Evolutionary conservation across 192 early-diverging fungal genomes (phyloP).

Genomic region (Coemansia sp.): DNA sequence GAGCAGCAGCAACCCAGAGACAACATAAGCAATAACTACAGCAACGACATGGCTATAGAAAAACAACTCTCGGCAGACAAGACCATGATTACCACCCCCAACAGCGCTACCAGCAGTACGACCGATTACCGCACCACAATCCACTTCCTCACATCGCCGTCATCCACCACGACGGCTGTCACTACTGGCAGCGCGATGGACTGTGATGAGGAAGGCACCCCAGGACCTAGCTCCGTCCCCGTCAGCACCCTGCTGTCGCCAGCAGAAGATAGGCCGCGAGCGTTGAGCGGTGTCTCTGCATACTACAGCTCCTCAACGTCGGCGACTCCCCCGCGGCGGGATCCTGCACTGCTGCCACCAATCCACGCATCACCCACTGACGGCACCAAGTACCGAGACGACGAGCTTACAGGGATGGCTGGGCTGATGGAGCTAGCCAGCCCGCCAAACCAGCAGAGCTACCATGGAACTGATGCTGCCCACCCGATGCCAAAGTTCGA

Average conservation of each 20-base stretch:
- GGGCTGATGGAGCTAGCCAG: conserved; percentile 54
- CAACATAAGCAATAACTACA: not conserved
- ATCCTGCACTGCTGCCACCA: conserved; percentile 28
- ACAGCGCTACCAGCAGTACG: conserved; percentile 10
- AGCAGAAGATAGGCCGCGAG: conserved; percentile 7
- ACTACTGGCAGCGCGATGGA: conserved; percentile 23
- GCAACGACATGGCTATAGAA: conserved; percentile 1
- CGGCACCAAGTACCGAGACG: conserved; percentile 38
- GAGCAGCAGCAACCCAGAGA: conserved; percentile 4
- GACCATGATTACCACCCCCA: conserved; percentile 10
- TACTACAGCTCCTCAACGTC: conserved; percentile 18
- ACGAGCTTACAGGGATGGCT: conserved; percentile 52
- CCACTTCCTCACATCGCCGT: conserved; percentile 48
- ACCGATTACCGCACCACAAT: conserved; percentile 51
- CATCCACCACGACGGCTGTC: conserved; percentile 21
- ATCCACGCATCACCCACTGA: conserved; percentile 17
- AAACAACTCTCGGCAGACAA: not conserved
- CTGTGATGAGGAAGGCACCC: conserved; percentile 13
- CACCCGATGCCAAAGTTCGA: conserved; percentile 5
- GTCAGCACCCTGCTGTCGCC: conserved; percentile 40
- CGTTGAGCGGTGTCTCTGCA: conserved; percentile 2
- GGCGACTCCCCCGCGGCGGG: conserved; percentile 29
- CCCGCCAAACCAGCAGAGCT: conserved; percentile 19
- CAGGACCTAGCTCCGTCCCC: conserved; percentile 27
- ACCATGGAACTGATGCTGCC: conserved; percentile 24